Evolutionary conservation across 257 asterid species (phyloP).

Genomic region (Agastache rugosa): DNA sequence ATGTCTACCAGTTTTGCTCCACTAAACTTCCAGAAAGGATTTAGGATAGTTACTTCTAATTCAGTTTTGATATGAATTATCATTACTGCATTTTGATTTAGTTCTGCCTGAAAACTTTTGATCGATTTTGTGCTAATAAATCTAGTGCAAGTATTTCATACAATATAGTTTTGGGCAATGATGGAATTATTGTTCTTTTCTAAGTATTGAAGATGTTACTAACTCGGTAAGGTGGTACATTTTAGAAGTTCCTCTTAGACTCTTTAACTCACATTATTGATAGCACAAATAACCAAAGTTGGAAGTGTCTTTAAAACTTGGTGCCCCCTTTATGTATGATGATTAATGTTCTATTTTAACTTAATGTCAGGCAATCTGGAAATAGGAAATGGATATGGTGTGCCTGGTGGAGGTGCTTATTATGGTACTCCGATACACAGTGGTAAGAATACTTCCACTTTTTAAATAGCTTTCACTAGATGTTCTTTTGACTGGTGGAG

Average conservation of each 20-base stretch:
- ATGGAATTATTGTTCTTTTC: background rate
- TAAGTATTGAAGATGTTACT: slow-evolving; percentile 1
- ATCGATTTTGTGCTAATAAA: slow-evolving; percentile 19
- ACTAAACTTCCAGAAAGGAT: slow-evolving; percentile 10
- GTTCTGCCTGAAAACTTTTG: background rate
- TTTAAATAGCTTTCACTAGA: slow-evolving; percentile 31
- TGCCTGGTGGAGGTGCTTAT: slow-evolving; percentile 98
- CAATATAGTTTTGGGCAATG: background rate
- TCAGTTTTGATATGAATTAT: background rate
- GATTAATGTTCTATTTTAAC: slow-evolving; percentile 13
- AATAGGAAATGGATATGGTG: slow-evolving; percentile 99
- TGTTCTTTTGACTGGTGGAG: no score
- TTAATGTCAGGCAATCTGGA: slow-evolving; percentile 70
- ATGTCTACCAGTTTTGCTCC: slow-evolving; percentile 18
- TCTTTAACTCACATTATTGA: background rate
- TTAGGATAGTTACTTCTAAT: slow-evolving; percentile 1
- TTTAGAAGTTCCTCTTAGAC: slow-evolving; percentile 12
- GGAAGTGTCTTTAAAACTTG: slow-evolving; percentile 12
- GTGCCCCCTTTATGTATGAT: slow-evolving; percentile 9
- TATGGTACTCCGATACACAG: slow-evolving; percentile 53
- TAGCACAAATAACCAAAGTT: slow-evolving; percentile 19
- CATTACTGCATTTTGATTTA: background rate
- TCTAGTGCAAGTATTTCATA: background rate
- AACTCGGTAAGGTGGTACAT: background rate
- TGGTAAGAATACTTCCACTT: slow-evolving; percentile 50